Base-by-base conservation (phyloP, 1,284 basidiomycete genomes). In the Pyrrhoderma noxium region DNA sequence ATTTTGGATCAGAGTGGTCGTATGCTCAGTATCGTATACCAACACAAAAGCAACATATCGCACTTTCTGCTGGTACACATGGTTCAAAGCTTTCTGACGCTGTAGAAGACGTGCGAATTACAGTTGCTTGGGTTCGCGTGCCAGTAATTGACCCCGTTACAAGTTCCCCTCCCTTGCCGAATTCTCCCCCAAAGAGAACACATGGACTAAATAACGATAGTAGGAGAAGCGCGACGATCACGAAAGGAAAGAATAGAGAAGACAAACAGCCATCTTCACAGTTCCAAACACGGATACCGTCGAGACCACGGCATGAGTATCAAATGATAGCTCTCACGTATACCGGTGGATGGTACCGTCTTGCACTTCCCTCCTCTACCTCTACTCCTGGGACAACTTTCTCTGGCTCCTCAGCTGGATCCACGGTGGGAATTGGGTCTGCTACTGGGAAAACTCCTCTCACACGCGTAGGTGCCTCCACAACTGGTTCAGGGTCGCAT, bases 1-100 rank as follows among this genome's bases (percentile, higher is more conserved):
- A 96, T 67, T 94, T 97, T 63, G 84, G 85, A 58, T 94, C 91
- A 8, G 84, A 92, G 63, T 93, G 93, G 82, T 95, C 93, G 0
- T 90, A 92, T 61, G 92, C 92, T 14, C 89, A 93, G 61, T 97
- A 92, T 67, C 81, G 89, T 44, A 87, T 97, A 58, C 94, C 93
- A 13, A 71, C 80, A 4, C 87, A 88, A 61, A 82, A 85, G 3
- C 71, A 86, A n/a, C 87, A 90, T 56, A 85, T 89, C 45, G 82
- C 85, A 4, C 66, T 90, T 21, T 82, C 83, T 3, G 74, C 81
- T 13, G 75, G 75, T 13, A 65, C 72, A 2, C 68, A 76, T 31
- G 79, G 77, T 55, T 67, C 80, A 1, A 70, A 78, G 3, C 76
- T 76, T 22, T 73, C 74, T 2, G 85, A 88, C 58, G 70, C 81